Evolutionary conservation across 208 protist species (phyloP), one percentile per base, ranked within the genome.

Genomic region (Acanthamoeba sp.): DNA sequence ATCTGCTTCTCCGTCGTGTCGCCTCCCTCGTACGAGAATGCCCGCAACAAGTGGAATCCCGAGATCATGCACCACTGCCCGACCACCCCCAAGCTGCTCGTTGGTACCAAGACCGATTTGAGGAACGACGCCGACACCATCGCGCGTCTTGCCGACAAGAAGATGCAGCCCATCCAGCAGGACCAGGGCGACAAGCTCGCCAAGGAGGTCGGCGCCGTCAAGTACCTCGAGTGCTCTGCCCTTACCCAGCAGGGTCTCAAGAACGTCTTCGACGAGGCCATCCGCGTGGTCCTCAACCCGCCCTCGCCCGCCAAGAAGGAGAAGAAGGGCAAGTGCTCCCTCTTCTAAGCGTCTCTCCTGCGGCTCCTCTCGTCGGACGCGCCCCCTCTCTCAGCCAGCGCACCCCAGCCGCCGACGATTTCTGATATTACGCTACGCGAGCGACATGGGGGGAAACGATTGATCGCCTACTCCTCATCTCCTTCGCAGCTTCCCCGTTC

Each of bases 161-260:
- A 95, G 18, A 94, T 96, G 80, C 36, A 59, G 48, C 97, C 96
- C 57, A 95, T 97, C 48, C 95, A 94, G 4, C 50, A 66, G 38
- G 40, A 89, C 57, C 93, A 98, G 93, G 98, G 97, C 57, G 40
- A 96, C 24, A 29, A 91, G 64, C 93, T 98, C 57, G 95, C 94
- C 29, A 95, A 98, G 36, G 92, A 97, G 52, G 98, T 99, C 73
- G 87, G 93, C 36, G 97, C 98, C 40, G 76, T 96, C 34, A 96
- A 96, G 34, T 99, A 99, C 95, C 66, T 98, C 18, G 98, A 99
- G 94, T 99, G 98, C 96, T 98, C 96, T 69, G 98, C 98, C 18
- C 95, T 97, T 4, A 98, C 97, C 20, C 98, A 99, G 95, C 94
- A 97, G n/a, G 95, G 95, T 82, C 95, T 98, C 18, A 98, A 98